Percentiles rank a stretch among this genome's conserved stretches.
Conservation (phyloP, 495 filamentous ascomycete species). For the Aeminium ludgeri region DNA sequence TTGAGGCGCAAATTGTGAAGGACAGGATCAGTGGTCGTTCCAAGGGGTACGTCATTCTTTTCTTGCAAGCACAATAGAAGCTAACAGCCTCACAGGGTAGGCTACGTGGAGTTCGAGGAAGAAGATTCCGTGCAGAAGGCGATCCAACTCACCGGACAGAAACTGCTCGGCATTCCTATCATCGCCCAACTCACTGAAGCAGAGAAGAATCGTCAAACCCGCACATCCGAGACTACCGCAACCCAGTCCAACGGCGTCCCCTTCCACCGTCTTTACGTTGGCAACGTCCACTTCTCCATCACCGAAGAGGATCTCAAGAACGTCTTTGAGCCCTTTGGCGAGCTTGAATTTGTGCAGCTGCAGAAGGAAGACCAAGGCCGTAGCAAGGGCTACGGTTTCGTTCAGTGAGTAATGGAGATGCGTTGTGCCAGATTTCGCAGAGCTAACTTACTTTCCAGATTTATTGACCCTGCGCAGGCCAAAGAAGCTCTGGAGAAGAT, state of each 20-base stretch:
- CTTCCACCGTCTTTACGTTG: conserved; percentile 97
- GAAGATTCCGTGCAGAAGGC: conserved; percentile 87
- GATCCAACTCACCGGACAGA: conserved; percentile 97
- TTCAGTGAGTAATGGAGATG: conserved; percentile 57
- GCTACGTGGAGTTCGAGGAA: conserved; percentile 97
- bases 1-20: conserved; percentile 98
- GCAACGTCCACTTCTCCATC: conserved; percentile 99
- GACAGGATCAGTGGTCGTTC: conserved; percentile 90
- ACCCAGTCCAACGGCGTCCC: conserved; percentile 59
- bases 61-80: conserved; percentile 4
- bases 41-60: conserved; percentile 59
- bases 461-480: conserved; percentile 78
- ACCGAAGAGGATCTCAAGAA: conserved; percentile 91
- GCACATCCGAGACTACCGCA: conserved; percentile 54
- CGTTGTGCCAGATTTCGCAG: not conserved
- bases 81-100: conserved; percentile 52
- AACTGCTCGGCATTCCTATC: conserved; percentile 94
- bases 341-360: conserved; percentile 91
- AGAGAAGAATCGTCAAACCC: conserved; percentile 96
- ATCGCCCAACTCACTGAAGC: conserved; percentile 97
- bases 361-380: conserved; percentile 87
- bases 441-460: conserved; percentile 41
- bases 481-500: conserved; percentile 93
- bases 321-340: conserved; percentile 95
- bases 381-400: conserved; percentile 93